Evolutionary conservation across 306 rosid species (phyloP).

Genomic region (Gleditsia sinensis): DNA sequence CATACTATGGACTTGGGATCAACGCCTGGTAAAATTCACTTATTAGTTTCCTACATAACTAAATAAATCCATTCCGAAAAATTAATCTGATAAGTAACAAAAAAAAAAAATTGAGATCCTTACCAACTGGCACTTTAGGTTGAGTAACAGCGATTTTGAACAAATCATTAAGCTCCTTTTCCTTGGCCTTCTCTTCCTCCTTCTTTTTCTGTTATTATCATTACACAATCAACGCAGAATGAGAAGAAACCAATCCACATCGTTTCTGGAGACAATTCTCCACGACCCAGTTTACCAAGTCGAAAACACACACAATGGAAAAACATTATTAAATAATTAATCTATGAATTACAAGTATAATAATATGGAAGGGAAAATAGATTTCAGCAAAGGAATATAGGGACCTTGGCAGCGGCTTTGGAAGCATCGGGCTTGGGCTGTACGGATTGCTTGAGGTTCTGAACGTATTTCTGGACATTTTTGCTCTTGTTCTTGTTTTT

Average conservation of each 20-base stretch:
- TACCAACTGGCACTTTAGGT: conserved; percentile 78
- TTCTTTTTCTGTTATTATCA: conserved; percentile 63
- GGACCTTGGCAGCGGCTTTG: conserved; percentile 57
- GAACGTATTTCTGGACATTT: conserved; percentile 72
- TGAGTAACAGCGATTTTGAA: conserved; percentile 75
- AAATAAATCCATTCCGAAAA: neutral
- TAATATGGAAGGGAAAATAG: no score
- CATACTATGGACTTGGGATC: conserved; percentile 96
- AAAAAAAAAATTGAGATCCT: neutral
- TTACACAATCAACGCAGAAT: neutral
- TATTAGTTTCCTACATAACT: conserved; percentile 12
- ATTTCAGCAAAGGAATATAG: neutral
- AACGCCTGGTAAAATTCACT: conserved; percentile 67
- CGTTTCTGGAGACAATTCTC: neutral
- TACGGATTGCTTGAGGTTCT: conserved; percentile 56
- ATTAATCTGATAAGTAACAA: neutral
- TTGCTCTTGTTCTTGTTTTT: conserved; percentile 81
- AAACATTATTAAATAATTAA: neutral
- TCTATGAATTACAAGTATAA: neutral
- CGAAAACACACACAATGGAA: neutral
- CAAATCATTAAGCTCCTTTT: conserved; percentile 74
- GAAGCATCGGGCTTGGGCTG: conserved; percentile 61
- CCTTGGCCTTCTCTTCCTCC: conserved; percentile 77
- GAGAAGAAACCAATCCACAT: neutral
- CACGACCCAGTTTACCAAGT: neutral